Evolutionary conservation across 805 yeast genomes (phyloP), one percentile per base, ranked within the genome.

Genomic region (Clavispora fructus): DNA sequence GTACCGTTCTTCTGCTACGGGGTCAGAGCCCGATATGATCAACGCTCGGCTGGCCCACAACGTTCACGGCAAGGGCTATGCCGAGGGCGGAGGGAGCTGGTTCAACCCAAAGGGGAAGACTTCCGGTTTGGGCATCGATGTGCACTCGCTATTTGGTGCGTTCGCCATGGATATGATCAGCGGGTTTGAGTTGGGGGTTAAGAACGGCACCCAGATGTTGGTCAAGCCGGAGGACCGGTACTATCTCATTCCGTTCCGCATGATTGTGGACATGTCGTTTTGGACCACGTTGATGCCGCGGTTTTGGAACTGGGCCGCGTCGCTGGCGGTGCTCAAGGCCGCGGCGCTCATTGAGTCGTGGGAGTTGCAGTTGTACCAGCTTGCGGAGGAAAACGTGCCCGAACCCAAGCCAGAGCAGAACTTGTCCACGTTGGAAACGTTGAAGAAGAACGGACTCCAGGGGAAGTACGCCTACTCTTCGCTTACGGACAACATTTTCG

Each of bases 111-210:
- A 52, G 4, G 49, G 52, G 11, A 48, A 45, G 42, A 23, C 45
- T 1, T 39, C 56, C 9, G 63, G 74, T 29, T 55, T 82, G 35
- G 73, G 71, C 12, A 65, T 71, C 35, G 85, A 84, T 42, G 82
- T 79, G 3, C 80, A 79, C 54, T 69, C 78, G 16, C 59, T 85
- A 13, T 84, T 83, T 69, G 82, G 81, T n/a, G 66, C 82, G 14
- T 67, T 85, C 56, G 90, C 91, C 5, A 78, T 85, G 80, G 90
- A 84, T 55, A 83, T 80, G 4, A 80, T 83, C 1, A 74, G 83
- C 1, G 73, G 75, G 17, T 81, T 82, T 56, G 79, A 80, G 46
- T 71, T 82, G 48, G 91, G 91, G 0, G 51, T 59, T 0, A 61
- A 66, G 8, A 68, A 73, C 45, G 74, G 81, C 14, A 66, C 79